phyloP scores from a whole-genome alignment of 257 asterid genomes.

The Cinchona pubescens region DNA sequence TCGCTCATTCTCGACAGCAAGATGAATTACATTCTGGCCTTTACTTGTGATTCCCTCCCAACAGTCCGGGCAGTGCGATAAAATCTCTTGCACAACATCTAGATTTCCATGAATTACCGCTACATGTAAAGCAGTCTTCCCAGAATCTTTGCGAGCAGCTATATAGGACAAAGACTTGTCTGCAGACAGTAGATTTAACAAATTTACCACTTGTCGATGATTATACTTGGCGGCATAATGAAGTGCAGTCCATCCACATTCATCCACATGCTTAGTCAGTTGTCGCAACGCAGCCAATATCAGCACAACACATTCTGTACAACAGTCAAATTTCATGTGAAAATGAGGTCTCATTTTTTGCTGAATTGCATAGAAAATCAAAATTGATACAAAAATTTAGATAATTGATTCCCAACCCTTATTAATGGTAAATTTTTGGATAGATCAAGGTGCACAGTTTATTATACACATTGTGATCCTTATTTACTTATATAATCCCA shows the following conservation, averaged over 20 bases:
- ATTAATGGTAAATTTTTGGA: too few relatives aligned
- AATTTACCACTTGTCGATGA: neutral
- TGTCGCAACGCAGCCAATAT: neutral
- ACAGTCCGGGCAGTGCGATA: neutral
- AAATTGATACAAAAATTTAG: too few relatives aligned
- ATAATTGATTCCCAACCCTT: too few relatives aligned
- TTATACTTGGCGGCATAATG: constrained; percentile 14
- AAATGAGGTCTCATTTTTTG: neutral
- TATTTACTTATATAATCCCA: too few relatives aligned
- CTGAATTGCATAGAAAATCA: too few relatives aligned
- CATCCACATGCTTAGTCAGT: neutral
- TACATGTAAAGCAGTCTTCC: neutral
- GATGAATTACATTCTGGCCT: constrained; percentile 14
- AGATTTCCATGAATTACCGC: neutral
- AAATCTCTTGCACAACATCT: neutral
- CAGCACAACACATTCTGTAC: neutral
- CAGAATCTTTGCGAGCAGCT: neutral
- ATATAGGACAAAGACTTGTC: neutral
- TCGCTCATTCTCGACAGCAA: neutral
- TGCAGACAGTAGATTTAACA: neutral
- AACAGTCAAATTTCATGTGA: neutral
- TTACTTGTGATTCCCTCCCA: constrained; percentile 4
- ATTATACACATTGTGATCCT: too few relatives aligned
- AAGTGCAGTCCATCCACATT: constrained; percentile 18
- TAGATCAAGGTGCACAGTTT: too few relatives aligned